Evolutionary conservation across 139 green algal genomes (phyloP), one percentile per base, ranked within the genome.

Genomic region (Asterochloris erici): DNA sequence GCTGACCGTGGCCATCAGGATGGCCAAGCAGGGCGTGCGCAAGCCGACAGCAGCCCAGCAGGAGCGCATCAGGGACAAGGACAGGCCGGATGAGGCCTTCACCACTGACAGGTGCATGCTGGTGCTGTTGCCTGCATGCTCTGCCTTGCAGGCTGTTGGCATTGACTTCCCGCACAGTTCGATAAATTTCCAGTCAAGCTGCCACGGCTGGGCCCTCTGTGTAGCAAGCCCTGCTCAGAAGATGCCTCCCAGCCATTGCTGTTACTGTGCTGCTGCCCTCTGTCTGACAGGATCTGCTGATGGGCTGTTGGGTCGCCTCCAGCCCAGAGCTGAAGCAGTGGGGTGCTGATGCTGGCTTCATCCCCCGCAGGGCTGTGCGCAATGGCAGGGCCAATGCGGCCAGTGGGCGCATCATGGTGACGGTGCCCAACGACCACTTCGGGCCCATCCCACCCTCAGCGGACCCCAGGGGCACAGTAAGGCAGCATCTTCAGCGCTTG

Each of bases 381-480:
- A 86, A 86, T 6, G 96, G 96, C 0, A 89, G 91, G 14, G 96
- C 96, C 81, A 99, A 99, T 86, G 96, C 96, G 1, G 81, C 91
- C 63, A 94, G 88, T 76, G 95, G 94, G 23, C 87, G 91, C 79
- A 98, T 99, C 86, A 95, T 97, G 83, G 96, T 99, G 70, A 98
- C 90, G 12, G 87, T 94, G 26, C 88, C 92, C 26, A 86, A 90
- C 62, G 93, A 99, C 88, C 91, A 98, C 85, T 99, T 99, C 93
- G 96, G 96, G 1, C 96, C 96, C 80, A 99, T 99, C 74, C 92
- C 90, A 1, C 82, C 94, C 14, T 92, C 97, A 86, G 90, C 93
- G 66, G 96, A 99, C 89, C 95, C 96, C 0, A 82, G 89, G 47
- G 89, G 89, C 73, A 73, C 78, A 86, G 93, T 94, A 27, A 63